Conservation (phyloP, 768 basidiomycete genomes). For the Russula virescens region DNA sequence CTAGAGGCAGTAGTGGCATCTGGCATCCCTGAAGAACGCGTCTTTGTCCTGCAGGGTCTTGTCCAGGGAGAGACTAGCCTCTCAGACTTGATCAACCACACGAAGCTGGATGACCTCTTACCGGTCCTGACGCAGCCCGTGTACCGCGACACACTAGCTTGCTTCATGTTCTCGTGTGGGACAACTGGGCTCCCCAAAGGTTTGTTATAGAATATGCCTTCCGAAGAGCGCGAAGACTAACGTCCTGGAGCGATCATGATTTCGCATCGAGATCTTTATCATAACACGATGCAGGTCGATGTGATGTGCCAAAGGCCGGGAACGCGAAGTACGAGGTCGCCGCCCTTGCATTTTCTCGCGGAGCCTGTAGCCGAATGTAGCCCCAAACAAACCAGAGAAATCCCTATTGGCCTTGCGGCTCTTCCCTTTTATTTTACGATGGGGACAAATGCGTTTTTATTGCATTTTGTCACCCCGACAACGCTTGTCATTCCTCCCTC, state of each 20-base stretch:
- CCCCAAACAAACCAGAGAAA: constrained; percentile 38
- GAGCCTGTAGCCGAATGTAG: constrained; percentile 32
- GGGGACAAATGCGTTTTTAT: constrained; percentile 43
- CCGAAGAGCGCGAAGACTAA: not conserved
- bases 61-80: constrained; percentile 40
- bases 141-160: constrained; percentile 50
- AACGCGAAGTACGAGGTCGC: constrained; percentile 35
- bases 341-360: not conserved
- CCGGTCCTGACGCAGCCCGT: constrained; percentile 33
- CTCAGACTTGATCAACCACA: constrained; percentile 36
- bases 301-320: constrained; percentile 33
- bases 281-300: constrained; percentile 31
- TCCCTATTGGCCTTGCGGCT: constrained; percentile 46
- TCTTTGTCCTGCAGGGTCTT: constrained; percentile 46
- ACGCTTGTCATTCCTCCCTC: not conserved
- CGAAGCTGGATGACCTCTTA: constrained; percentile 35
- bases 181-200: constrained; percentile 63
- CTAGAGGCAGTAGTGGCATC: constrained; percentile 33
- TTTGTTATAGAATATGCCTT: constrained; percentile 22
- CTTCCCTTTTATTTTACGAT: constrained; percentile 65
- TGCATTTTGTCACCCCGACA: not conserved
- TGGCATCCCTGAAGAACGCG: constrained; percentile 35
- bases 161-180: constrained; percentile 73
- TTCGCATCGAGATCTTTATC: constrained; percentile 54
- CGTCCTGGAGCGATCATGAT: constrained; percentile 55